Base-by-base conservation (phyloP, 441 rosid genomes). In the Jatropha multifida region DNA sequence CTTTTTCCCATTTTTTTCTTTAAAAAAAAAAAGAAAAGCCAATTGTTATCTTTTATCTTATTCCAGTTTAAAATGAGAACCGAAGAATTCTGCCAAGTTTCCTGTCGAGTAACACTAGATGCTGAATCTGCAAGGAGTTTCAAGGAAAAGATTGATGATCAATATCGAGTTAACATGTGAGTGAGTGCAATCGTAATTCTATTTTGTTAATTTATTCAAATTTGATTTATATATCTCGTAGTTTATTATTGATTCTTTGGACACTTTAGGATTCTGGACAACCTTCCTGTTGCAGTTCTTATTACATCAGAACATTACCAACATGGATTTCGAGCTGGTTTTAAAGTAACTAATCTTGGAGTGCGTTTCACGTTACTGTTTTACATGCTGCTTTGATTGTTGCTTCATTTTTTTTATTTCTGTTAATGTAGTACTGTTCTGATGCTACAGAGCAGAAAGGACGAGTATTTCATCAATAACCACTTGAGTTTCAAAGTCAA, bases 101-200 rank as follows among this genome's bases (percentile, higher is more conserved):
- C 85, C 73, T 90, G 96, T 79, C 85, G 72, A 56, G 69, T 15
- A 17, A 84, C 74, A 49, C 86, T 88, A 76, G 85, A 90, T 41
- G 83, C 88, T 18, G 89, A 85, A 71, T 81, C 94, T 70, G 86
- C 89, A 0, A 87, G 85, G 76, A 84, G 86, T 48, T 93, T 91
- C 82, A 91, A 80, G 87, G 97, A 91, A 79, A 93, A 93, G 84
- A 93, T 93, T 76, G 87, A 91, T 81, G 97, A 91, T 81, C 90
- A 90, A 75, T 93, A 93, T 82, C 86, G 94, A 18, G 96, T 90
- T 61, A 90, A 93, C 81, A 85, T 93, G 98, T 91, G 60, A 37
- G 46, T 68, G 23, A 20, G 23, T 55, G 59, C 55, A 58, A 11
- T 59, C 20, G 60, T 15, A n/a, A 49, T 62, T n/a, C 3, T 61